phyloP scores from a whole-genome alignment of 306 rosid genomes.

The Chamaecrista fasciculata region DNA sequence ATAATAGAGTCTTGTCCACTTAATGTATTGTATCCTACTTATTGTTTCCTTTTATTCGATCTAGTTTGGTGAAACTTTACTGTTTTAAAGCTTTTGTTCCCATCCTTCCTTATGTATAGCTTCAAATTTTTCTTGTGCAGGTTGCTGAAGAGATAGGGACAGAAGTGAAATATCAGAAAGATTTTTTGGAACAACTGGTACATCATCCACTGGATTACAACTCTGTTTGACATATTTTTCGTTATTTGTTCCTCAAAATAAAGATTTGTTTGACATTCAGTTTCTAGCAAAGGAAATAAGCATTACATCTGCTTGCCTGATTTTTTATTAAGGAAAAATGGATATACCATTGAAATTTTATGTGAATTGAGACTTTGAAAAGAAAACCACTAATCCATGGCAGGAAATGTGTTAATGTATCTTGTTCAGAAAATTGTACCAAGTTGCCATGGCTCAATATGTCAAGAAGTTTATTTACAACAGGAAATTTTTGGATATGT shows the following conservation, averaged over 20 bases:
- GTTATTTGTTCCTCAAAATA: background rate
- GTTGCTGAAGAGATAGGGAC: conserved; percentile 84
- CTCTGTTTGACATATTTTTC: conserved; percentile 11
- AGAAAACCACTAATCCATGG: background rate
- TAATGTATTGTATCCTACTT: background rate
- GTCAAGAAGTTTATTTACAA: background rate
- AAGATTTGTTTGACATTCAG: background rate
- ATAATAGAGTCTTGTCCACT: background rate
- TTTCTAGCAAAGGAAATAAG: background rate
- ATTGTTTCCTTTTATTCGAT: background rate
- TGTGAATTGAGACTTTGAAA: conserved; percentile 18
- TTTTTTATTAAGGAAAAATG: conserved; percentile 1
- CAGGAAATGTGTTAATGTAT: conserved; percentile 20
- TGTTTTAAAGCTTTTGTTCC: background rate
- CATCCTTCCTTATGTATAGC: background rate
- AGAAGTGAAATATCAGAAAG: conserved; percentile 66
- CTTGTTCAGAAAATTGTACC: background rate
- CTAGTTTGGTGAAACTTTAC: background rate
- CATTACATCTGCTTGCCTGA: background rate
- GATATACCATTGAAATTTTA: background rate
- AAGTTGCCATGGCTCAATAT: background rate
- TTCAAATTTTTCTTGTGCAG: conserved; percentile 43
- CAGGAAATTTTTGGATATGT: background rate
- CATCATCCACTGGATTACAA: background rate
- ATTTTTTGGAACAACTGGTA: conserved; percentile 80